Evolutionary conservation across 169 alveolate genomes (phyloP), one percentile per base, ranked within the genome.

Genomic region (Theileria sp.): DNA sequence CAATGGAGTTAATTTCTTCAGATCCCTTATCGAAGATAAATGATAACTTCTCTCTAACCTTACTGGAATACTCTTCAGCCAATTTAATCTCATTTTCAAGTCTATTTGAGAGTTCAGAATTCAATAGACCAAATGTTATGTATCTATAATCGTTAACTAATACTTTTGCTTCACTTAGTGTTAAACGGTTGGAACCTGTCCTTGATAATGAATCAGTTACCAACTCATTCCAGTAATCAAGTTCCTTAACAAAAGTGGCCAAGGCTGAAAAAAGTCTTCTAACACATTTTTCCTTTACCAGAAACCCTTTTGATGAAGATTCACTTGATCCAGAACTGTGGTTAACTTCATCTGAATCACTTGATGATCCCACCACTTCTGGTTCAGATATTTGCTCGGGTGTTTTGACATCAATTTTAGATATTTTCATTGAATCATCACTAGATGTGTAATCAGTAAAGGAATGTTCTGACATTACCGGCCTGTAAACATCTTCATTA

Each of bases 101-200:
- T 38, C 77, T 79, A 19, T 75, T 67, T 19, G 77, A 79, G 3
- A 73, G 30, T 28, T 49, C 80, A 8, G 75, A 81, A 44, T 62
- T 75, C 19, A 82, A 26, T 30, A 76, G n/a, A 0, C 86, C 86
- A 36, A 79, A 69, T 17, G 79, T 75, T 19, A 73, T 17, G 62
- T 62, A 74, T 13, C 36, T 64, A 62, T 68, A 82, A 7, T 82
- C 88, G 28, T 82, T 79, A 71, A 76, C 25, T 4, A 82, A 17
- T 21, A 60, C 36, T 30, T 70, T 78, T 23, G 88, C 88, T 38
- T 82, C 88, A n/a, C 68, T 81, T 2, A 82, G 54, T 15, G 81
- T 58, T 51, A 82, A 44, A 3, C 80, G n/a, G 50, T 68, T 62
- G 9, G 51, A 19, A n/a, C 68, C 79, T 58, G 70, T 54, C n/a